A percentile compares a stretch with the other conserved stretches of the same genome.
Evolutionary conservation across 306 rosid genomes (phyloP).

Genomic region (Lithocarpus polystachyus): DNA sequence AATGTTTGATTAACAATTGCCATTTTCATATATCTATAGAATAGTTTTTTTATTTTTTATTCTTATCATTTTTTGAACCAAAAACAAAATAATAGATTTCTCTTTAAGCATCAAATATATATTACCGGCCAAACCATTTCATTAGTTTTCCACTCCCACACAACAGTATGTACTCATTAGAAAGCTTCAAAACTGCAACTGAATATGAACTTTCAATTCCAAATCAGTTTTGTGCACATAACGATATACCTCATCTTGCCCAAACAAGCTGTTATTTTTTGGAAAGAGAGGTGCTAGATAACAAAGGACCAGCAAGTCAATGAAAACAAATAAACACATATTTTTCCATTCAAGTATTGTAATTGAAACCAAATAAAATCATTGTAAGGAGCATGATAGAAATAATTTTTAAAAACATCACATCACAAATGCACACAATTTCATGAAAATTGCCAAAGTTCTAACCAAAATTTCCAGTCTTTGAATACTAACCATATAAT

Average conservation of each 20-base stretch:
- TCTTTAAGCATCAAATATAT: neutral
- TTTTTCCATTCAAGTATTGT: slow-evolving; percentile 18
- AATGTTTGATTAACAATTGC: neutral
- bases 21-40: neutral
- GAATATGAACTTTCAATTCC: neutral
- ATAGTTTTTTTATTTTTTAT: neutral
- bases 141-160: neutral
- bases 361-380: neutral
- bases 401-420: no score
- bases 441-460: neutral
- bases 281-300: slow-evolving; percentile 88
- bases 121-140: neutral
- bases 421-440: neutral
- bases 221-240: slow-evolving; percentile 10
- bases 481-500: neutral
- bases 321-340: slow-evolving; percentile 20
- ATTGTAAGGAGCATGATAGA: neutral
- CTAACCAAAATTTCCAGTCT: neutral
- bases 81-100: neutral
- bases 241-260: slow-evolving; percentile 92
- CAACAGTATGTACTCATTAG: neutral
- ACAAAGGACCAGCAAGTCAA: slow-evolving; percentile 65
- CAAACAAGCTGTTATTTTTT: slow-evolving; percentile 65
- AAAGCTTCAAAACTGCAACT: neutral
- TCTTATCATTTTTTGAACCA: no score